Evolutionary conservation across 352 stramenopile species (phyloP).

Genomic region (Phytophthora crassamura): DNA sequence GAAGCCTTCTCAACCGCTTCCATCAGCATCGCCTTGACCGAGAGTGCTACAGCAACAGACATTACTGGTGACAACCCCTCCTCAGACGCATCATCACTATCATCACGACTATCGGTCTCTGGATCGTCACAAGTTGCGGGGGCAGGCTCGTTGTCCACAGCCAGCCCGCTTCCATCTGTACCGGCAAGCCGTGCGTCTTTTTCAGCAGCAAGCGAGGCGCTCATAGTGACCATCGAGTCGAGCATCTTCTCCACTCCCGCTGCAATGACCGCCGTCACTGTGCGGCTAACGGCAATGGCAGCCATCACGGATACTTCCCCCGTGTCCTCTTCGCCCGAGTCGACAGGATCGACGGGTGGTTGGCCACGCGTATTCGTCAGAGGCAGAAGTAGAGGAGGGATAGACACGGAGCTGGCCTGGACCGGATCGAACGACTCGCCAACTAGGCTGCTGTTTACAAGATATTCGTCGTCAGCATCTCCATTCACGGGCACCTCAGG

Average conservation of each 20-base stretch:
- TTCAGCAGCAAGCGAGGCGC: constrained; percentile 17
- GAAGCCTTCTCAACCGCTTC: constrained; percentile 28
- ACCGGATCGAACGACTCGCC: background rate
- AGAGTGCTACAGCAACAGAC: constrained; percentile 35
- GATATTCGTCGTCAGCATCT: background rate
- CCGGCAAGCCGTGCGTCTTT: background rate
- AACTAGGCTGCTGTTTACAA: background rate
- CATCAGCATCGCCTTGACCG: constrained; percentile 34
- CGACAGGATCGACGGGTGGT: background rate
- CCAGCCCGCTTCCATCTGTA: background rate
- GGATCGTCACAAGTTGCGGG: too few relatives aligned
- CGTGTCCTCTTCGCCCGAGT: background rate
- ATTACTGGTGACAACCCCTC: constrained; percentile 27
- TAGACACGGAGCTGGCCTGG: background rate
- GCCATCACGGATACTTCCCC: constrained; percentile 32
- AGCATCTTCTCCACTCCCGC: constrained; percentile 36
- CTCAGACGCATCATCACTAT: background rate
- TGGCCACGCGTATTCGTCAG: background rate
- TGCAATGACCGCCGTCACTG: constrained; percentile 40
- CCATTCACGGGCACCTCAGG: background rate
- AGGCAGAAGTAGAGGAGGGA: constrained; percentile 13
- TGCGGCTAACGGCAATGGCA: constrained; percentile 39
- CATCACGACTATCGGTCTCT: constrained; percentile 2
- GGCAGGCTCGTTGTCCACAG: too few relatives aligned
- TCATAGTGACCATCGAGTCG: constrained; percentile 13